These are phyloP conservation scores for Fusarium incarnatum DNA, from an alignment of 2,329 filamentous ascomycete species.

Conservation along the genomic window DNA sequence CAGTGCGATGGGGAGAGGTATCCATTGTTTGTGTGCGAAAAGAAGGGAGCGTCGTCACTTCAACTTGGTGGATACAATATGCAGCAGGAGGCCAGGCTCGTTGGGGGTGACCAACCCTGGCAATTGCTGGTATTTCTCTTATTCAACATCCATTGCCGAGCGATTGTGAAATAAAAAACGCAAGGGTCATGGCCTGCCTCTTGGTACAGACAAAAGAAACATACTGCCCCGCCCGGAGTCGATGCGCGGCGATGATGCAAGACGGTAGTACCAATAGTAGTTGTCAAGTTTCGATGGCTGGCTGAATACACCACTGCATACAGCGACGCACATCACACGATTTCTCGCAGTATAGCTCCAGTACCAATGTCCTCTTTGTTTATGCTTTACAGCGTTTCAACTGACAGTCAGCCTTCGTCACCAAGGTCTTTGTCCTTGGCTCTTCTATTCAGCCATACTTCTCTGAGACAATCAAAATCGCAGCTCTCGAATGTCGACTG, in stretches of 20 bases:
- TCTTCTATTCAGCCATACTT: not conserved
- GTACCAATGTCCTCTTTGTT: not conserved
- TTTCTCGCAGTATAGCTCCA: not conserved
- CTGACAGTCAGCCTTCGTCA: not conserved
- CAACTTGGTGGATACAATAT: constrained; percentile 26
- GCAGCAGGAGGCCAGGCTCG: constrained; percentile 24
- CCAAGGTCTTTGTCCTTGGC: constrained; percentile 4
- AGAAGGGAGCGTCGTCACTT: constrained; percentile 9
- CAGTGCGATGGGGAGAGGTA: constrained; percentile 18
- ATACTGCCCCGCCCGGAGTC: constrained; percentile 27
- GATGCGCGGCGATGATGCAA: constrained; percentile 31
- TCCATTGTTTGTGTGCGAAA: not conserved
- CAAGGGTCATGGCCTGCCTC: constrained; percentile 26
- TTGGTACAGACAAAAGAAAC: constrained; percentile 11
- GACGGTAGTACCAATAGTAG: constrained; percentile 12
- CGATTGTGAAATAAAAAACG: not conserved
- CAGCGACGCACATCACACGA: not conserved
- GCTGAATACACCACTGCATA: constrained; percentile 15
- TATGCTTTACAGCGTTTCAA: not conserved
- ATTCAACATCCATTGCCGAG: constrained; percentile 18
- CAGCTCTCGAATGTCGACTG: constrained; percentile 10
- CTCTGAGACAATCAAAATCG: not conserved
- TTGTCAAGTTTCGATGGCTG: constrained; percentile 15
- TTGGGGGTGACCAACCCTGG: constrained; percentile 17
- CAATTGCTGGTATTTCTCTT: constrained; percentile 1